phyloP scores from a whole-genome alignment of 192 early-diverging fungal genomes.

The Umbelopsis sp. region DNA sequence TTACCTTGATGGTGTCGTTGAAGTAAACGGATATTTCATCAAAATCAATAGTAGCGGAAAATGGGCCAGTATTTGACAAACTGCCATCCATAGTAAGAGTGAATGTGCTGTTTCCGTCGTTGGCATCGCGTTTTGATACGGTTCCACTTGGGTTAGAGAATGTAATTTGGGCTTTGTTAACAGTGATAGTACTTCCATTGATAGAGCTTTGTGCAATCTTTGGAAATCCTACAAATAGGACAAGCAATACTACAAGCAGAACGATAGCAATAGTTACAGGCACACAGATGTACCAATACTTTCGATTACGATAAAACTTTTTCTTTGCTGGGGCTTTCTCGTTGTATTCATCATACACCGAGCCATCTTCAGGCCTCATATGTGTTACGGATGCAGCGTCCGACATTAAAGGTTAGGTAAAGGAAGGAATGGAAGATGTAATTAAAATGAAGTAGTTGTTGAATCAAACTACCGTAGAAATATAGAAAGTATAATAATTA shows the following conservation, averaged over 20 bases:
- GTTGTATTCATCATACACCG: constrained; percentile 42
- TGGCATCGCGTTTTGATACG: constrained; percentile 16
- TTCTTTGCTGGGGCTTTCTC: constrained; percentile 35
- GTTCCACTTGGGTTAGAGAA: constrained; percentile 21
- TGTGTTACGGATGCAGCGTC: constrained; percentile 10
- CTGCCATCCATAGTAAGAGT: constrained; percentile 43
- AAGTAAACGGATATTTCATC: constrained; percentile 47
- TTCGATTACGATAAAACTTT: constrained; percentile 44
- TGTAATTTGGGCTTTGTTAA: constrained; percentile 43
- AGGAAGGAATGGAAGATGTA: constrained; percentile 13
- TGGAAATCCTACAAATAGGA: constrained; percentile 51
- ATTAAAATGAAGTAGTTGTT: too few relatives aligned
- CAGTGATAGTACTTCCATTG: constrained; percentile 37
- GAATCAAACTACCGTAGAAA: neutral
- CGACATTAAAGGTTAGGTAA: neutral
- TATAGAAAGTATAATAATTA: too few relatives aligned
- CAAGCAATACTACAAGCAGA: constrained; percentile 42
- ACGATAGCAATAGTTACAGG: constrained; percentile 43
- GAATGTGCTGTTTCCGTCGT: constrained; percentile 37
- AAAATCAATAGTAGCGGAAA: constrained; percentile 53
- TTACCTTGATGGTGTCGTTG: constrained; percentile 30
- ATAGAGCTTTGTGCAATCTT: constrained; percentile 46
- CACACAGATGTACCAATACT: constrained; percentile 54
- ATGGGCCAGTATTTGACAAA: constrained; percentile 52
- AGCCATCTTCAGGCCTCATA: neutral